These are phyloP conservation scores for Scorias spongiosa DNA, from an alignment of 2,329 filamentous ascomycete species.

Conservation along the genomic window DNA sequence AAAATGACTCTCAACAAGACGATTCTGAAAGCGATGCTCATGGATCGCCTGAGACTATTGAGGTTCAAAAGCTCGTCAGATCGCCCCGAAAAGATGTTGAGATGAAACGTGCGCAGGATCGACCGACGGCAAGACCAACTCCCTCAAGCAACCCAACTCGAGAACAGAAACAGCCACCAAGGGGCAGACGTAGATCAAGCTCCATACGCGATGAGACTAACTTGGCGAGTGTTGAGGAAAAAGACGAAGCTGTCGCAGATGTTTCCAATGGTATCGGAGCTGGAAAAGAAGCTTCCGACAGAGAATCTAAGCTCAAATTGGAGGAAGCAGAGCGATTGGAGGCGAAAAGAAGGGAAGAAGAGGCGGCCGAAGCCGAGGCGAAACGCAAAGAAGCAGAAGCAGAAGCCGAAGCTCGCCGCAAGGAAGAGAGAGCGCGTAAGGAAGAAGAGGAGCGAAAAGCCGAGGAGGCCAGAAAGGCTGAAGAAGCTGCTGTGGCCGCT, in stretches of 20 bases:
- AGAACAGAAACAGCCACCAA: slow-evolving; percentile 3
- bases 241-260: slow-evolving; percentile 3
- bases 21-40: slow-evolving; percentile 8
- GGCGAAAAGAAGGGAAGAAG: slow-evolving; percentile 9
- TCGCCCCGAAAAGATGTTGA: slow-evolving; percentile 14
- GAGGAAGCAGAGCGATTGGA: slow-evolving; percentile 7
- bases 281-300: slow-evolving; percentile 1
- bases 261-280: slow-evolving; percentile 1
- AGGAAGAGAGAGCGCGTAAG: slow-evolving; percentile 4
- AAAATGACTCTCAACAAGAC: slow-evolving; percentile 14
- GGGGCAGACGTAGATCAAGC: slow-evolving; percentile 11
- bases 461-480: slow-evolving; percentile 9
- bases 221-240: slow-evolving; percentile 12
- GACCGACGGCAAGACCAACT: slow-evolving; percentile 16
- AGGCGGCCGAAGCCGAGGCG: slow-evolving; percentile 11
- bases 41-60: slow-evolving; percentile 2
- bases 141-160: slow-evolving; percentile 1
- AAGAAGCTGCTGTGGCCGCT: slow-evolving; percentile 14
- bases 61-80: slow-evolving; percentile 8
- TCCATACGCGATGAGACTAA: slow-evolving; percentile 11
- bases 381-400: slow-evolving; percentile 6
- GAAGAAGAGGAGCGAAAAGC: slow-evolving; percentile 7
- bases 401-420: slow-evolving; percentile 6
- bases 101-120: slow-evolving; percentile 8
- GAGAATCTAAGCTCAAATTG: slow-evolving; percentile 5